phyloP scores from a whole-genome alignment of 768 basidiomycete genomes.

The Psilocybe sp. region DNA sequence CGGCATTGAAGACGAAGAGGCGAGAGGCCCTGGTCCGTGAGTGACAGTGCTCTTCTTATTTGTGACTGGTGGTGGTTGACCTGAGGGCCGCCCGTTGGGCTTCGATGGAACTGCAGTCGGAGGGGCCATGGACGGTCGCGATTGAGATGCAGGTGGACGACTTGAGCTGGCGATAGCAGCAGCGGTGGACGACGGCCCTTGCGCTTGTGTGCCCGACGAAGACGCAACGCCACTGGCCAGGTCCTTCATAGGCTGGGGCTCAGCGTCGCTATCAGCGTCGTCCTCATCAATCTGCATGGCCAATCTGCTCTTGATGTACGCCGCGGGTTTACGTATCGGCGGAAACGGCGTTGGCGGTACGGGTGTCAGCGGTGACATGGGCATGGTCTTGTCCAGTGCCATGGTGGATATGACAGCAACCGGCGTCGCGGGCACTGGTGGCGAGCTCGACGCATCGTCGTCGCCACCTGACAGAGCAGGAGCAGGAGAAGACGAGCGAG shows the following conservation, averaged over 20 bases:
- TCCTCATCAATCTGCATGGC: constrained; percentile 6
- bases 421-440: too few relatives aligned
- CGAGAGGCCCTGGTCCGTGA: too few relatives aligned
- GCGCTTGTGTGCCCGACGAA: too few relatives aligned
- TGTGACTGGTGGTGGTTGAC: background rate
- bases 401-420: too few relatives aligned
- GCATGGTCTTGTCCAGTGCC: constrained; percentile 17
- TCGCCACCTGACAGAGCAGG: background rate
- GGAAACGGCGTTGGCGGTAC: constrained; percentile 45
- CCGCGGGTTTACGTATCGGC: constrained; percentile 1
- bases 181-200: constrained; percentile 31
- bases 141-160: too few relatives aligned
- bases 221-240: too few relatives aligned
- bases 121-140: constrained; percentile 23
- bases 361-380: constrained; percentile 45
- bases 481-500: background rate
- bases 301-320: too few relatives aligned
- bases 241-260: constrained; percentile 9
- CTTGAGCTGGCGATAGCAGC: too few relatives aligned
- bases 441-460: too few relatives aligned
- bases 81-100: constrained; percentile 17
- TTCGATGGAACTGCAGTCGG: constrained; percentile 4
- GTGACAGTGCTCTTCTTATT: too few relatives aligned
- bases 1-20: too few relatives aligned
- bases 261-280: constrained; percentile 16